These are phyloP conservation scores for Backusella sp. DNA, from an alignment of 192 early-diverging fungal species.

Conservation along the genomic window DNA sequence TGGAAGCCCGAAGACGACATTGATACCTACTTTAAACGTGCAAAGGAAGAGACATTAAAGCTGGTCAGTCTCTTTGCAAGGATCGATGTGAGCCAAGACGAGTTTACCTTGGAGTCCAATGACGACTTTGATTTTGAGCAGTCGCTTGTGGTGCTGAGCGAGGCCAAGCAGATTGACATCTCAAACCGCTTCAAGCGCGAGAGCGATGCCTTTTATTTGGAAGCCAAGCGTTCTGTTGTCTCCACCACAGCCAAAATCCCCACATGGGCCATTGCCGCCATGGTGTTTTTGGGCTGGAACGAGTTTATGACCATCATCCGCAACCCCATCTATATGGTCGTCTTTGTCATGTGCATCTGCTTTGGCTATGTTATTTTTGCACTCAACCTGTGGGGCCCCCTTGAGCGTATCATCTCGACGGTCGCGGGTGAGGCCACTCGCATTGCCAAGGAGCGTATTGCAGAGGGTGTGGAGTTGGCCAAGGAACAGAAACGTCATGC, in stretches of 20 bases:
- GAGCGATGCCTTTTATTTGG: conserved; percentile 88
- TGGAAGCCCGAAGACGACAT: conserved; percentile 97
- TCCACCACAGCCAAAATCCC: conserved; percentile 85
- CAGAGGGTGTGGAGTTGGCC: conserved; percentile 29
- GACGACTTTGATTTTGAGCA: conserved; percentile 60
- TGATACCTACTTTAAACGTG: conserved; percentile 76
- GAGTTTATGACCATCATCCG: conserved; percentile 84
- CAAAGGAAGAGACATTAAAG: conserved; percentile 63
- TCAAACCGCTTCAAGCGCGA: conserved; percentile 83
- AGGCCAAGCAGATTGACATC: conserved; percentile 66
- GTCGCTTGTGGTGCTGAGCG: conserved; percentile 61
- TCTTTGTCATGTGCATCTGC: conserved; percentile 55
- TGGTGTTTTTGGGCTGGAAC: conserved; percentile 92
- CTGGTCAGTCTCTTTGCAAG: conserved; percentile 74
- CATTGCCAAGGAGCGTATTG: conserved; percentile 30
- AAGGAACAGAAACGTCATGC: conserved; percentile 17
- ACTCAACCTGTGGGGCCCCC: conserved; percentile 67
- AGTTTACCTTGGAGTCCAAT: conserved; percentile 34
- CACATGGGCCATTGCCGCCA: conserved; percentile 76
- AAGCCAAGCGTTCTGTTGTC: conserved; percentile 95
- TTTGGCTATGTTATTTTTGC: conserved; percentile 60
- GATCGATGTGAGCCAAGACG: conserved; percentile 57
- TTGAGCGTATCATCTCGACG: conserved; percentile 45
- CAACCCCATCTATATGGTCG: conserved; percentile 83
- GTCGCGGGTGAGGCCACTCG: conserved; percentile 42